These are phyloP conservation scores for Ceratocystis colombiana DNA, from an alignment of 2,329 filamentous ascomycete genomes.

Conservation along the genomic window DNA sequence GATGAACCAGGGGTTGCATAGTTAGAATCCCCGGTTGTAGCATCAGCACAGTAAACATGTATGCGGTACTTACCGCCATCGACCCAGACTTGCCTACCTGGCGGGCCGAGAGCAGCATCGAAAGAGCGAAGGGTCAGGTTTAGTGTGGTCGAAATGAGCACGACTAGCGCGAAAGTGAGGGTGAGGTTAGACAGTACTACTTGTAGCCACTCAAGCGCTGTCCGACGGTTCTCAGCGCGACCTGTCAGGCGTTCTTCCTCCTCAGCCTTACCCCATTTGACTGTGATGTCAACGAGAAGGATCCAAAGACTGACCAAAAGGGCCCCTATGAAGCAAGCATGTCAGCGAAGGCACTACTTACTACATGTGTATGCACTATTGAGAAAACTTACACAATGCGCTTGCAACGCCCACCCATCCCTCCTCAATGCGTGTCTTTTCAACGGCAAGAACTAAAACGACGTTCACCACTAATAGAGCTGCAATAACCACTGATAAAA, in stretches of 20 bases:
- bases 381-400: conserved; percentile 49
- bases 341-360: neutral
- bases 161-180: conserved; percentile 56
- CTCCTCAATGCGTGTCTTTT: conserved; percentile 68
- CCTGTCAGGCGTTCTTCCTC: conserved; percentile 90
- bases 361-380: neutral
- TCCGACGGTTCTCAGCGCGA: conserved; percentile 72
- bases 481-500: conserved; percentile 59
- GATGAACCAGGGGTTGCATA: neutral
- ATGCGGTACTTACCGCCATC: conserved; percentile 77
- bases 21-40: neutral
- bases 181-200: conserved; percentile 66
- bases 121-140: conserved; percentile 70
- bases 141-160: conserved; percentile 71
- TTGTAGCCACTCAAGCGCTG: conserved; percentile 71
- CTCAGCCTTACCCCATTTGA: conserved; percentile 83
- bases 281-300: conserved; percentile 66
- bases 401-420: conserved; percentile 84
- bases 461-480: conserved; percentile 48
- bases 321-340: conserved; percentile 44
- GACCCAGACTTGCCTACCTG: conserved; percentile 68
- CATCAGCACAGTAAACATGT: conserved; percentile 64
- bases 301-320: conserved; percentile 70
- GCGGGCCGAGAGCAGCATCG: conserved; percentile 62
- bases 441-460: conserved; percentile 67